Percentiles rank a stretch among this genome's conserved stretches.
These are phyloP conservation scores for Stephania japonica DNA, from an alignment of 164 flowering plant genomes.

Conservation along the genomic window DNA sequence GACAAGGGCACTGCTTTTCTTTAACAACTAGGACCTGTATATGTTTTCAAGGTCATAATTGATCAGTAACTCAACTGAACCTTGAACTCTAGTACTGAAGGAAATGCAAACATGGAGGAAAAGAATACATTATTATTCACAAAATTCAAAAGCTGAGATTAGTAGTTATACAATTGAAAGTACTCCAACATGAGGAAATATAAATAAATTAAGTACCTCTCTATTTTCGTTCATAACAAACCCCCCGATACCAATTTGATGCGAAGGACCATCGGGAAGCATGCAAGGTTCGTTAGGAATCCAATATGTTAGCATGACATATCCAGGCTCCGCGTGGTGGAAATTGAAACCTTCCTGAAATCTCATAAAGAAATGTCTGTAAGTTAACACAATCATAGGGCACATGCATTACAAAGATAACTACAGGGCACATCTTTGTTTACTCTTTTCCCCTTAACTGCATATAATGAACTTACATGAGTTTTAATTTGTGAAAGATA, in stretches of 20 bases:
- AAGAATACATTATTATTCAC: not conserved
- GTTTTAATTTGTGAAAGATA: too few relatives aligned
- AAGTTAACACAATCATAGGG: not conserved
- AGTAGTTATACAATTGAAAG: not conserved
- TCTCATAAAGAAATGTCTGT: not conserved
- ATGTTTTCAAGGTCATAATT: not conserved
- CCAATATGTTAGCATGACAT: slow-evolving; percentile 61
- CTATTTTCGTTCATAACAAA: slow-evolving; percentile 47
- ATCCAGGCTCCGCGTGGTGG: slow-evolving; percentile 63
- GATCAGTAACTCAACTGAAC: not conserved
- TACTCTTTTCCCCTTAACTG: too few relatives aligned
- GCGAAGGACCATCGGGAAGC: slow-evolving; percentile 58
- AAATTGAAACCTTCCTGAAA: slow-evolving; percentile 54
- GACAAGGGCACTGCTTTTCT: slow-evolving; percentile 52
- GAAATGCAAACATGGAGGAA: not conserved
- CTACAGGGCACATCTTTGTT: too few relatives aligned
- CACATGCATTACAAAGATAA: not conserved
- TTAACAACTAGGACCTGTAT: slow-evolving; percentile 53
- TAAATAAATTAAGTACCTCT: slow-evolving; percentile 28
- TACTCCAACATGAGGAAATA: not conserved
- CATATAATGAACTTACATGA: too few relatives aligned
- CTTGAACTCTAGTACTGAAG: not conserved
- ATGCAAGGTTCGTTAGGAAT: slow-evolving; percentile 45
- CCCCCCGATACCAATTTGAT: slow-evolving; percentile 55
- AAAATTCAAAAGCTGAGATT: not conserved